Base-by-base conservation (phyloP, 139 green algal species). In the Parachlorella kessleri region DNA sequence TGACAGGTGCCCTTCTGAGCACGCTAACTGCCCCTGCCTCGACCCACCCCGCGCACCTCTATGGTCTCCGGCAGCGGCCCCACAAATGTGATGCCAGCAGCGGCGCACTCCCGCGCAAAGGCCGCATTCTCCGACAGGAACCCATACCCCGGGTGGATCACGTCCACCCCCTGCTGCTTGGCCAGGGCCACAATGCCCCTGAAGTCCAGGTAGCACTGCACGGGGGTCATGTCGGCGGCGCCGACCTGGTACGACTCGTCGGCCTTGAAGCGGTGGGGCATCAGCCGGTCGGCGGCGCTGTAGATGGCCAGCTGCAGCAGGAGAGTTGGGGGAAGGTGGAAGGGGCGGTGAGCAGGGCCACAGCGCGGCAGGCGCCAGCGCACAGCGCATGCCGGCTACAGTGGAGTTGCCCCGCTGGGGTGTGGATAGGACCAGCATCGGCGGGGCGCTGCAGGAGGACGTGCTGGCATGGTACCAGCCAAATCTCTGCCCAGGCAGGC, bases 71-170 rank as follows among this genome's bases (percentile, higher is more conserved):
- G 84, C 71, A 75, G 71, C 1, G 95, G 95, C 4, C 95, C 95
- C 32, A 99, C 90, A 78, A 98, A 98, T 4, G 83, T 87, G 55
- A 99, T 97, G 55, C 94, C 94, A 36, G 93, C 89, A 78, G 94
- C 92, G 10, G 87, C 89, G 81, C 97, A 98, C 37, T 92, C 85
- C 35, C 87, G 72, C 5, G 93, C 94, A 89, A 99, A 98, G 8
- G 55, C 68, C 23, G 93, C 83, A 73, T 98, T 98, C 85, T 98
- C 94, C 23, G 86, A 90, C 55, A 98, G 84, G 80, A 97, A 97
- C 68, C 92, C 92, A 71, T 97, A 97, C 86, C 95, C 95, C 0
- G 96, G 96, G 83, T 99, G 96, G 74, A 99, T 98, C 37, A 91
- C 92, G 70, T 98, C 92, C 36, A 96, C 94, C 28, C 89, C 82